Conservation (phyloP, 2,329 filamentous ascomycete genomes). For the Talaromyces sp. region DNA sequence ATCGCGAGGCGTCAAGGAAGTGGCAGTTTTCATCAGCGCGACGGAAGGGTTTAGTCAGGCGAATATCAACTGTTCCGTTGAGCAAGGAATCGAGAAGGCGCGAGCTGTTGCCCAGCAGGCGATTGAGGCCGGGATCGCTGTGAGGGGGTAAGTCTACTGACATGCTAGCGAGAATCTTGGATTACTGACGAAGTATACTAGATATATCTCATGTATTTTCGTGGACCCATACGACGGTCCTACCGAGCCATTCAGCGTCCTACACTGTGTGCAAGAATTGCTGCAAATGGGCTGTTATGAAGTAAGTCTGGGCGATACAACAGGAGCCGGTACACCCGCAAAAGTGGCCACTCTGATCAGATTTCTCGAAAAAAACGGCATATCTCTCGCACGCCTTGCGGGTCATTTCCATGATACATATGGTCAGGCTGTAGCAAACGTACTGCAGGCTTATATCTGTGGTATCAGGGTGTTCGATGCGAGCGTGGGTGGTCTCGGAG, state of each 20-base stretch:
- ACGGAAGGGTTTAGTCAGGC: constrained; percentile 43
- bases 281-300: constrained; percentile 87
- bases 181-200: constrained; percentile 10
- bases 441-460: constrained; percentile 69
- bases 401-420: constrained; percentile 90
- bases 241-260: constrained; percentile 48
- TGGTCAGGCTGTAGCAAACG: constrained; percentile 79
- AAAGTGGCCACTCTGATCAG: constrained; percentile 32
- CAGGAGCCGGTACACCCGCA: constrained; percentile 71
- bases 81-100: constrained; percentile 36
- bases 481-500: constrained; percentile 75
- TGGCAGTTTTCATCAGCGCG: constrained; percentile 43
- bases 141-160: constrained; percentile 31
- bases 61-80: constrained; percentile 42
- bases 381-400: constrained; percentile 67
- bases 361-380: constrained; percentile 44
- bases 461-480: constrained; percentile 76
- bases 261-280: constrained; percentile 55
- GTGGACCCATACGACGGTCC: constrained; percentile 51
- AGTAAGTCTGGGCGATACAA: constrained; percentile 85
- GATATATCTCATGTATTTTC: constrained; percentile 41
- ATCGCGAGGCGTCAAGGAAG: constrained; percentile 32
- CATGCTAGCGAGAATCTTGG: not conserved
- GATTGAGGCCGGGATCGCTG: constrained; percentile 25
- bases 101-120: constrained; percentile 32